Base-by-base conservation (phyloP, 2,329 filamentous ascomycete species). In the Alternaria triticina region DNA sequence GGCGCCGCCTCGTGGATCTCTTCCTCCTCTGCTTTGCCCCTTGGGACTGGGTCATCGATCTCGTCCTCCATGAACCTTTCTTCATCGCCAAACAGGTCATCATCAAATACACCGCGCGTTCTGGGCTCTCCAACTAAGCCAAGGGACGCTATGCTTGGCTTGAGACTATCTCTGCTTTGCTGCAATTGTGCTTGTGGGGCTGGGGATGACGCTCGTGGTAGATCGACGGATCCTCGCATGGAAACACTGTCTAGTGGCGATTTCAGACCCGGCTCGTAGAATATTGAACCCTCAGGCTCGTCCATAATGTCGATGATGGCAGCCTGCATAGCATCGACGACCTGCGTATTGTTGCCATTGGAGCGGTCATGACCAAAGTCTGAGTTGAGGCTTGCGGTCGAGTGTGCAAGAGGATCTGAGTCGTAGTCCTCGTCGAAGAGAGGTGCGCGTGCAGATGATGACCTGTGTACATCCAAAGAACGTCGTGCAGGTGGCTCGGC, bases 1-100 rank as follows among this genome's bases (percentile, higher is more conserved):
- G 96, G 96, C 0, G 94, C 95, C 46, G 96, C 96, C 83, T 97
- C 92, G 70, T 97, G 93, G 9, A 99, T 93, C 69, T 94, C 91
- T 67, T 97, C 94, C 20, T 89, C 88, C 12, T 91, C 88, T 5
- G 89, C 86, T 50, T 89, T 88, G 4, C 85, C 84, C 12, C 85
- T 83, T 3, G 83, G 83, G 20, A 89, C 87, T 1, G 86, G 86
- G 62, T 95, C 93, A 54, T 94, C 92, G 56, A 91, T 89, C 72
- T 97, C 94, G 70, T 97, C 95, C 56, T 94, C 91, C 6, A 94
- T 84, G 69, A 93, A 93, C 72, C 90, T 94, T 74, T 97, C 89
- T 74, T 97, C 93, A 67, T 98, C 95, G 2, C 90, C 91, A 76
- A 97, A 98, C 6, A 99, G 87, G 75, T 98, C 93, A 75, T 98